phyloP scores from a whole-genome alignment of 2,329 filamentous ascomycete species.

The Pseudogymnoascus sp. region DNA sequence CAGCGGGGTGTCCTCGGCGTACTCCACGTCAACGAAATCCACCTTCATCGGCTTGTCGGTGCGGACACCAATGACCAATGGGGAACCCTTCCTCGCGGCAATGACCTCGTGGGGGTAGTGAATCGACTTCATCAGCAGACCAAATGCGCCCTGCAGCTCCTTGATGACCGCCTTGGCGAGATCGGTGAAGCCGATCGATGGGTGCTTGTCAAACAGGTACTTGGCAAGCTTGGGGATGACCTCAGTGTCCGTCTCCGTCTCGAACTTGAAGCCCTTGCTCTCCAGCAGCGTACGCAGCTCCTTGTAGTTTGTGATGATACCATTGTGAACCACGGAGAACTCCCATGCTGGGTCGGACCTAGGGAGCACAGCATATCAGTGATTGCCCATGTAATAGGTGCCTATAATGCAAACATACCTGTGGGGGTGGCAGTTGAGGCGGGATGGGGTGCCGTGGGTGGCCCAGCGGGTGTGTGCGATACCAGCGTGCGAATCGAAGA shows the following conservation, averaged over 20 bases:
- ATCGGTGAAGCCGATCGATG: slow-evolving; percentile 89
- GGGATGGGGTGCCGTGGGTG: slow-evolving; percentile 90
- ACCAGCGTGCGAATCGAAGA: slow-evolving; percentile 95
- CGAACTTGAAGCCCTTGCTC: slow-evolving; percentile 94
- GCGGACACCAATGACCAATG: slow-evolving; percentile 92
- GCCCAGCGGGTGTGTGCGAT: slow-evolving; percentile 99
- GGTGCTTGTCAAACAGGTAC: slow-evolving; percentile 94
- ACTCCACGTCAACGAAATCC: slow-evolving; percentile 98
- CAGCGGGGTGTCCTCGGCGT: slow-evolving; percentile 68
- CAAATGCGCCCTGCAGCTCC: slow-evolving; percentile 96
- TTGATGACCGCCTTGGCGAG: slow-evolving; percentile 96
- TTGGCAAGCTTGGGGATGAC: slow-evolving; percentile 98
- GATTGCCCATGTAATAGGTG: neutral
- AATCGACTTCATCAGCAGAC: slow-evolving; percentile 93
- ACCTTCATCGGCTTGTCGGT: slow-evolving; percentile 99
- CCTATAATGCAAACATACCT: slow-evolving; percentile 49
- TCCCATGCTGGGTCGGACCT: slow-evolving; percentile 94
- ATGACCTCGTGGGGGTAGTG: slow-evolving; percentile 98
- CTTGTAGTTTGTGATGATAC: slow-evolving; percentile 99
- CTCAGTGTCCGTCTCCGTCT: slow-evolving; percentile 98
- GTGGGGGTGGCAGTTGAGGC: slow-evolving; percentile 96
- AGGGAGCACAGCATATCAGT: slow-evolving; percentile 10
- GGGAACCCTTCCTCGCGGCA: slow-evolving; percentile 95
- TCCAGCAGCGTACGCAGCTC: slow-evolving; percentile 89
- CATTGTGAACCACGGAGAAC: slow-evolving; percentile 97